Conservation (phyloP, 2,329 filamentous ascomycete genomes). For the Microthyrium microscopicum region DNA sequence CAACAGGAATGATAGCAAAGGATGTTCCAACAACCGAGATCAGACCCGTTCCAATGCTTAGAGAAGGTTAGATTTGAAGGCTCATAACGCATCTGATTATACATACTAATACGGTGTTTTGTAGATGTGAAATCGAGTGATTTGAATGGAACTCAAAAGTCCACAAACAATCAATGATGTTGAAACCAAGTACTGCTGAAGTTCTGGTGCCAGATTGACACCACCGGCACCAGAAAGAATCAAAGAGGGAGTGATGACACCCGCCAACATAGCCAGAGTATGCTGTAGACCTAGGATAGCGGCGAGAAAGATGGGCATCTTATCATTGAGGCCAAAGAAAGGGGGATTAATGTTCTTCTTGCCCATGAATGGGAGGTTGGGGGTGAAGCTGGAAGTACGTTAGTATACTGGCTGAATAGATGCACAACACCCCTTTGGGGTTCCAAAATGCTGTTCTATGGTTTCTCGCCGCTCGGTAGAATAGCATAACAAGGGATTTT, state of each 20-base stretch:
- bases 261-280: constrained; percentile 51
- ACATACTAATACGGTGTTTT: constrained; percentile 44
- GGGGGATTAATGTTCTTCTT: constrained; percentile 43
- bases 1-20: constrained; percentile 60
- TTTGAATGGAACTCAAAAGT: constrained; percentile 57
- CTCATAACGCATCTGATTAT: background rate
- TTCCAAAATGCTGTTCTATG: too few species aligned
- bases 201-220: constrained; percentile 42
- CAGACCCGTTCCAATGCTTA: constrained; percentile 63
- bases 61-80: background rate
- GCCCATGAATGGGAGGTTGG: constrained; percentile 68
- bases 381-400: too few species aligned
- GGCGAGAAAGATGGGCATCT: constrained; percentile 58
- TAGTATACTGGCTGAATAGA: too few species aligned
- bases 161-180: constrained; percentile 66
- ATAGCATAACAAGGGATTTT: too few species aligned
- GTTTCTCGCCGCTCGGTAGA: too few species aligned
- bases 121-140: constrained; percentile 57
- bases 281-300: constrained; percentile 66
- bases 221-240: constrained; percentile 44
- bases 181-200: constrained; percentile 64
- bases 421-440: too few species aligned
- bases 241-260: constrained; percentile 62
- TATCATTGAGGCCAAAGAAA: constrained; percentile 71
- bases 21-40: constrained; percentile 68